These are phyloP conservation scores for Debaryomyces coudertii DNA, from an alignment of 1,139 yeast genomes.

Conservation along the genomic window DNA sequence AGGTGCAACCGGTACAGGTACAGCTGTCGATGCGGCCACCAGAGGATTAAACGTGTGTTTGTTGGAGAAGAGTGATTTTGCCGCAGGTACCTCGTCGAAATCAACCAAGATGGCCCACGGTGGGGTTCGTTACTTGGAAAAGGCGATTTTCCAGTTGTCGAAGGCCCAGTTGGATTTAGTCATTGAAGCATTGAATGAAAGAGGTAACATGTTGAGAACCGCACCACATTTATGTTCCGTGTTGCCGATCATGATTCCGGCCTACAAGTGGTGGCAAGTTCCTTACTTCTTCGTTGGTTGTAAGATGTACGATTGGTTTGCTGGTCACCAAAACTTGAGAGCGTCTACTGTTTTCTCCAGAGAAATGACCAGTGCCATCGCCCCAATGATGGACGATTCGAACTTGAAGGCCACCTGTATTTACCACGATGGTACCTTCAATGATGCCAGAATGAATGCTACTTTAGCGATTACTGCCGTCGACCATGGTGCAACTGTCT, in stretches of 20 bases:
- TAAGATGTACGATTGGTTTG: constrained; percentile 89
- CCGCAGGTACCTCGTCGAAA: constrained; percentile 90
- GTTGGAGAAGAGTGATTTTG: constrained; percentile 86
- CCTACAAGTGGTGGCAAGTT: constrained; percentile 93
- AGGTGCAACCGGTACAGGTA: constrained; percentile 95
- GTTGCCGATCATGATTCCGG: constrained; percentile 93
- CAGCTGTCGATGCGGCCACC: constrained; percentile 89
- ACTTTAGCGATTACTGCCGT: constrained; percentile 85
- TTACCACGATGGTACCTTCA: constrained; percentile 94
- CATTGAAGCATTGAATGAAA: constrained; percentile 90
- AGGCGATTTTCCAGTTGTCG: constrained; percentile 89
- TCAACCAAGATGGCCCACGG: constrained; percentile 99
- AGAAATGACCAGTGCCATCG: constrained; percentile 68
- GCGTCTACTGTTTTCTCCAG: constrained; percentile 74
- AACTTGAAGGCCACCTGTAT: constrained; percentile 88
- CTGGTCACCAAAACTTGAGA: constrained; percentile 85
- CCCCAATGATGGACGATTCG: constrained; percentile 84
- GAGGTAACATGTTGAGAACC: constrained; percentile 84
- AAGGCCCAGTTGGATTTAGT: constrained; percentile 91
- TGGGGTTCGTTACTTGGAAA: constrained; percentile 93
- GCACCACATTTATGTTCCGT: constrained; percentile 92
- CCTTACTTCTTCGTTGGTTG: constrained; percentile 94
- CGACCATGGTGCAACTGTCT: constrained; percentile 84
- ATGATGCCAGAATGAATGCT: constrained; percentile 89
- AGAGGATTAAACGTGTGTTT: constrained; percentile 89